Evolutionary conservation across 768 basidiomycete genomes (phyloP).

Genomic region (Hirschioporus abietinus): DNA sequence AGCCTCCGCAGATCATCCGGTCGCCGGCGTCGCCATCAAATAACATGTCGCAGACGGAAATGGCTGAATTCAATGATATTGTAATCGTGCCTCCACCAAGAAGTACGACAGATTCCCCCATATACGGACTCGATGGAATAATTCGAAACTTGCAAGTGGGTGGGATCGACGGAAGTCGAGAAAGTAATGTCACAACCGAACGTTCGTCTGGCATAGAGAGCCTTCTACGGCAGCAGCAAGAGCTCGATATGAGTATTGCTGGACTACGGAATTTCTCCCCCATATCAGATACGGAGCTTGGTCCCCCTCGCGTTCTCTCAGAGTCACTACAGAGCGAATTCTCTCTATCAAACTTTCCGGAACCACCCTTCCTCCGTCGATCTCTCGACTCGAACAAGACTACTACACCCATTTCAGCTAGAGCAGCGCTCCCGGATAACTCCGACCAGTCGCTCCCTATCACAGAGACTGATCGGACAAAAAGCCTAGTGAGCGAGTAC

Average conservation of each 20-base stretch:
- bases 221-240: slow-evolving; percentile 54
- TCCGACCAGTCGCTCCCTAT: not conserved
- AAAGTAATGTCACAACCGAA: slow-evolving; percentile 5
- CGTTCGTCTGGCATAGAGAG: slow-evolving; percentile 16
- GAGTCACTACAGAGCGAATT: slow-evolving; percentile 39
- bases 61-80: not conserved
- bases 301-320: slow-evolving; percentile 32
- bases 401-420: slow-evolving; percentile 3
- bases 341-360: slow-evolving; percentile 66
- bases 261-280: slow-evolving; percentile 41
- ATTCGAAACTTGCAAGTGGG: slow-evolving; percentile 14
- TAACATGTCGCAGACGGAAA: not conserved
- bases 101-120: slow-evolving; percentile 31
- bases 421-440: not conserved
- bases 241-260: slow-evolving; percentile 61
- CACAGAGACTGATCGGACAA: not conserved
- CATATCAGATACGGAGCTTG: slow-evolving; percentile 22
- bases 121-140: slow-evolving; percentile 41
- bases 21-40: slow-evolving; percentile 16
- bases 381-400: not conserved
- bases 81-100: not conserved
- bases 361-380: slow-evolving; percentile 38
- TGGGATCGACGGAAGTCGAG: not conserved
- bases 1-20: slow-evolving; percentile 11
- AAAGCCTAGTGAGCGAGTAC: slow-evolving; percentile 3